Evolutionary conservation across 2,329 filamentous ascomycete species (phyloP), one percentile per base, ranked within the genome.

Genomic region (Coniella vitis): DNA sequence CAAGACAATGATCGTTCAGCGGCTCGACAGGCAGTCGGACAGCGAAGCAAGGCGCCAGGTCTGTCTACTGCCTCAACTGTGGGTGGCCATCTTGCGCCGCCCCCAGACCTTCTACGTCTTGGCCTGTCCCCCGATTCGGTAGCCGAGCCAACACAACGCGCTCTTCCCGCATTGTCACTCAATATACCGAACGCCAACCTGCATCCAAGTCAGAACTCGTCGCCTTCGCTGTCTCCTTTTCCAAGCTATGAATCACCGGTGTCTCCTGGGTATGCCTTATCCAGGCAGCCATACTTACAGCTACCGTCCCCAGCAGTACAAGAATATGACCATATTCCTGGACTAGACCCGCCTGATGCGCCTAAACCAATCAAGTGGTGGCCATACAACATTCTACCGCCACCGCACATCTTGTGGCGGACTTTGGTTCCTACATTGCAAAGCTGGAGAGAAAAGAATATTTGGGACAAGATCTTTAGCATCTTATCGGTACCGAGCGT

Each of bases 361-460:
- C 70, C 60, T 45, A 75, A 66, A 57, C 76, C 68, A 5, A 71
- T 87, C 37, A 74, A 65, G 39, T 94, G 89, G 85, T 96, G 90
- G 90, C 90, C 90, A 2, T 87, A 90, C 62, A 71, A 69, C 4
- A 56, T 87, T 17, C 68, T 95, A 4, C 87, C 90, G 3, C 70
- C 86, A 10, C 88, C 89, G 2, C 75, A 86, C 49, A 69, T 85
- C 7, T 71, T 97, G 13, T 65, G 82, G 14, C 76, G 80, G 14
- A 90, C 87, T 0, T 67, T 98, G 0, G 95, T 97, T 57, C 93
- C 93, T 1, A 96, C 91, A 0, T 68, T 98, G 25, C 84, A 83
- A 55, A 83, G 78, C 21, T 98, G 91, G 89, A 72, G 67, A 38
- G 79, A 86, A 22, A 97, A 96, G 66, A 81, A 73, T n/a, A 65